Evolutionary conservation across 2,329 filamentous ascomycete genomes (phyloP), one percentile per base, ranked within the genome.

Genomic region (Gnomoniopsis sp.): DNA sequence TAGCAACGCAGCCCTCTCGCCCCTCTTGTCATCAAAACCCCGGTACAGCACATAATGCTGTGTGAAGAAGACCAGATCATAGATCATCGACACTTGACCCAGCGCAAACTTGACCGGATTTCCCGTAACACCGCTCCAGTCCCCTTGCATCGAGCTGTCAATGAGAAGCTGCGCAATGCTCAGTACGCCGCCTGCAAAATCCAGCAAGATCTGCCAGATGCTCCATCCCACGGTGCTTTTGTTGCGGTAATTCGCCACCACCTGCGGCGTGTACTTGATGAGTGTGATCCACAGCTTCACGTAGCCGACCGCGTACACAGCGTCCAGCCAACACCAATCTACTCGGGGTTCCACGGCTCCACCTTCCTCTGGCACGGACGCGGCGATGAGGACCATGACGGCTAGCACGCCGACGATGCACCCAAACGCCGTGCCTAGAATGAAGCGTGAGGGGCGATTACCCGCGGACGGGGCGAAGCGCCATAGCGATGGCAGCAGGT

Each of bases 191-290:
- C 95, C 95, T 1, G 80, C 77, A 60, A 96, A 82, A 70, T 98
- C 95, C 11, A 97, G 80, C 49, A 96, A 76, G 66, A 97, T 93
- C 71, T 91, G 88, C 62, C 77, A 77, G 64, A 97, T 97, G 67
- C 86, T 89, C 92, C 93, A 98, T 41, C 95, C 95, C 21, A 82
- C 75, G 1, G 95, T 98, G 58, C 90, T 96, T 70, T 88, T 84
- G 68, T 93, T 91, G 67, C 87, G 86, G 71, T 88, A 92, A 77
- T 98, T 98, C 66, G 88, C 81, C 68, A 89, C 80, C 41, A 90
- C 85, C 78, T 96, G 92, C 6, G 95, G 95, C 49, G 91, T 87
- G 74, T 97, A 98, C 76, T 99, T 99, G 74, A 96, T 83, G 26
- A 97, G 77, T 0, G 93, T 96, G 64, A 96, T 85, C 56, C 93